phyloP scores from a whole-genome alignment of 768 basidiomycete genomes.

The Phylloporus rhodoxanthus region DNA sequence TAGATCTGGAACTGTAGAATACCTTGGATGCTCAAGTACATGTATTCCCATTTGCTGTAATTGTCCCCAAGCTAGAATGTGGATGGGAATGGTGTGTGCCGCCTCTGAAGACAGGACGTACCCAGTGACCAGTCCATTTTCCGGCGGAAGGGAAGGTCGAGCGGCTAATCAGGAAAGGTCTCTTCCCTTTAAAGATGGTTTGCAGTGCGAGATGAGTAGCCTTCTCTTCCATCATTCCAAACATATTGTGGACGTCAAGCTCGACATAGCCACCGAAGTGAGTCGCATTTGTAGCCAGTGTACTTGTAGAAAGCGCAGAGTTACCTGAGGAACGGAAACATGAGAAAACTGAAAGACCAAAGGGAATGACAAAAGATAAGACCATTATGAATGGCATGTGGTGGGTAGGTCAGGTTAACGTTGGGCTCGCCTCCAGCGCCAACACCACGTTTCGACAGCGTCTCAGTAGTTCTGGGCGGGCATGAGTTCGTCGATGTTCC shows the following conservation, averaged over 20 bases:
- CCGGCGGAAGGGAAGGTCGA: slow-evolving; percentile 66
- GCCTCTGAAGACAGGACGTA: slow-evolving; percentile 15
- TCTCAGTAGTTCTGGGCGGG: slow-evolving; percentile 6
- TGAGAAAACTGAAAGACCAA: neutral
- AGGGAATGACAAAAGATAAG: slow-evolving; percentile 4
- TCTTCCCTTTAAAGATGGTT: slow-evolving; percentile 47
- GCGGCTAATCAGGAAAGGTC: slow-evolving; percentile 67
- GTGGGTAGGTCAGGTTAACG: slow-evolving; percentile 51
- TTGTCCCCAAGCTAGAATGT: slow-evolving; percentile 63
- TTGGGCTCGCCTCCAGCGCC: slow-evolving; percentile 45
- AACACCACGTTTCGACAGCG: slow-evolving; percentile 39
- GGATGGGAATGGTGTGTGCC: neutral
- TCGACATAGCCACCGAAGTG: slow-evolving; percentile 58
- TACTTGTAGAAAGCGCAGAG: slow-evolving; percentile 47
- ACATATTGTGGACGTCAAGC: slow-evolving; percentile 65
- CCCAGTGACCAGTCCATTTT: slow-evolving; percentile 71
- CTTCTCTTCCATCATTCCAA: slow-evolving; percentile 66
- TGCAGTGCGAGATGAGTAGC: slow-evolving; percentile 57
- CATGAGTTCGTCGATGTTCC: slow-evolving; percentile 52
- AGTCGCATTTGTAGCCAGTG: slow-evolving; percentile 67
- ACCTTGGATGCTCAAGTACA: slow-evolving; percentile 67
- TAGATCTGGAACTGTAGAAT: slow-evolving; percentile 79
- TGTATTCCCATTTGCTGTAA: slow-evolving; percentile 67
- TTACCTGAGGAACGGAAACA: slow-evolving; percentile 31
- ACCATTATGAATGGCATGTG: slow-evolving; percentile 73